These are phyloP conservation scores for Plasmodium knowlesi DNA, from an alignment of 169 alveolate species.

Conservation along the genomic window DNA sequence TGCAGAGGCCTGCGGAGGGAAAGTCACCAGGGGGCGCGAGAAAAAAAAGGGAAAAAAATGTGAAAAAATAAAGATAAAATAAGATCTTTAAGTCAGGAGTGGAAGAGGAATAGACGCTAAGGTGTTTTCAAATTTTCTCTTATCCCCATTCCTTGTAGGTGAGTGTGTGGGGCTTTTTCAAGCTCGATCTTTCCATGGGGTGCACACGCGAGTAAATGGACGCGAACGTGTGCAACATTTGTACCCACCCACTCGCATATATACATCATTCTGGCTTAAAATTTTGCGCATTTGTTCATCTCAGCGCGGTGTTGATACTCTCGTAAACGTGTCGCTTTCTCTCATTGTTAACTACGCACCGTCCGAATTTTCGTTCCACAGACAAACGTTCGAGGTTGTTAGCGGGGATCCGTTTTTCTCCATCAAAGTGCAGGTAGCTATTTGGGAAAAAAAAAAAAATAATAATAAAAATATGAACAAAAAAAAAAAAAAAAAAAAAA, in stretches of 20 bases:
- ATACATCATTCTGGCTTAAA: neutral
- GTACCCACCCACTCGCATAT: neutral
- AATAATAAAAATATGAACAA: conserved; percentile 18
- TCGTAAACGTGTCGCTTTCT: neutral
- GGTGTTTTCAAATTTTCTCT: neutral
- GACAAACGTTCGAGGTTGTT: conserved; percentile 86
- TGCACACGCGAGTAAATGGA: neutral
- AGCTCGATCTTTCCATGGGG: neutral
- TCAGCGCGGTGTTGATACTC: neutral
- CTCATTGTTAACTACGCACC: conserved; percentile 56
- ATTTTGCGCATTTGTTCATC: neutral
- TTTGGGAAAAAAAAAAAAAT: conserved; percentile 20
- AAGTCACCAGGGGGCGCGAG: neutral
- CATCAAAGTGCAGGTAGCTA: conserved; percentile 86
- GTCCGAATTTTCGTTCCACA: conserved; percentile 87
- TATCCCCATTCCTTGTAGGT: neutral
- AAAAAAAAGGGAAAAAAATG: neutral
- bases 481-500: conserved; percentile 34
- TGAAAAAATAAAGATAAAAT: neutral
- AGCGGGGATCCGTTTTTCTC: conserved; percentile 87
- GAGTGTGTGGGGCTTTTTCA: neutral
- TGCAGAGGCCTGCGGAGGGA: conserved; percentile 77
- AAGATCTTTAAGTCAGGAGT: neutral
- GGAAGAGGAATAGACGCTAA: neutral
- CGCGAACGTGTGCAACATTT: neutral